Base-by-base conservation (phyloP, 306 rosid species). In the Alnus glutinosa region DNA sequence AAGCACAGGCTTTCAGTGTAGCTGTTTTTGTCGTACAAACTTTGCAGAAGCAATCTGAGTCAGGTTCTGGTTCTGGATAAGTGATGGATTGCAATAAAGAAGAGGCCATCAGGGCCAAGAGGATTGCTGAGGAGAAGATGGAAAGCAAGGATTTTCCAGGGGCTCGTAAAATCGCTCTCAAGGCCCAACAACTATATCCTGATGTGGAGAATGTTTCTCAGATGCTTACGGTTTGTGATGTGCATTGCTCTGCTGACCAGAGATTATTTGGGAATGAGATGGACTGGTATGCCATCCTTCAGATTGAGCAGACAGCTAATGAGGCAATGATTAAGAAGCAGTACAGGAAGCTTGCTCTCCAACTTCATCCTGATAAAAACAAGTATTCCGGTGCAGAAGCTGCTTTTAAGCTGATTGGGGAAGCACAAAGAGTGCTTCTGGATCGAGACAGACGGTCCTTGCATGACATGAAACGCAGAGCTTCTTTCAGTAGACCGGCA, bases 341-440 rank as follows among this genome's bases (percentile, higher is more conserved):
- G 55, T 95, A 87, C 82, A 92, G 86, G 87, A 95, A 93, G 87
- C 86, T 88, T 70, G 99, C 99, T 51, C 97, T 95, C 63, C 94
- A 81, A 79, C 98, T 95, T 73, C 99, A 95, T 88, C 99, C 99
- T 18, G 99, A 95, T 85, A 95, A 95, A 87, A 95, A 95, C 88
- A 93, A 93, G 74, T 95, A 89, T 83, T 42, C 91, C 18, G 99
- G 99, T 76, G 98, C 98, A 37, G 98, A 95, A 84, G 92, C 97
- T 83, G 99, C 98, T 71, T 95, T 95, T 81, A 93, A 91, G 94
- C 87, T 95, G 81, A 88, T 95, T 51, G 94, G 94, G 44, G 97
- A 95, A 84, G 98, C 99, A 64, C 97, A 93, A 66, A 89, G 90
- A 79, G 83, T 91, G 50, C 97, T 95, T 84, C 83, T 93, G 77